phyloP scores from a whole-genome alignment of 2,329 filamentous ascomycete species.

The Fusarium sulawesiense region DNA sequence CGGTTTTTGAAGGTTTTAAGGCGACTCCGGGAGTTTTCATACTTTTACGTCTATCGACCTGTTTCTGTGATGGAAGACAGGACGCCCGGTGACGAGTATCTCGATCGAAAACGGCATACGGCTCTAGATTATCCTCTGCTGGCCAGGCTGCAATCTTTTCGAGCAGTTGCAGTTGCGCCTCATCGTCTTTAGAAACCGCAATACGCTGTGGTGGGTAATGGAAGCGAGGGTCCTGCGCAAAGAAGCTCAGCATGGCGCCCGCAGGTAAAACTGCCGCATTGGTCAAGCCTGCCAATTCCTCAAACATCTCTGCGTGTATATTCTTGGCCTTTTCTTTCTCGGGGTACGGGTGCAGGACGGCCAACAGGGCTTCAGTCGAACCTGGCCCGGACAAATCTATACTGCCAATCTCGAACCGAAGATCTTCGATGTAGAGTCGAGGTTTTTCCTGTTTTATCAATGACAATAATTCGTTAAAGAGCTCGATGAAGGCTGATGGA shows the following conservation, averaged over 20 bases:
- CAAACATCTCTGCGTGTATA: constrained; percentile 62
- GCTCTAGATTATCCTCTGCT: constrained; percentile 62
- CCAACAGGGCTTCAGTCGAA: constrained; percentile 80
- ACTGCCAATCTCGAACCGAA: constrained; percentile 74
- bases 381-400: constrained; percentile 73
- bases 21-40: constrained; percentile 70
- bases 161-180: constrained; percentile 59
- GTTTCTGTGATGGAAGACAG: constrained; percentile 78
- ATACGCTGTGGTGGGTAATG: constrained; percentile 76
- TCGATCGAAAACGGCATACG: constrained; percentile 74
- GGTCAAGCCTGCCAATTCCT: constrained; percentile 66
- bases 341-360: constrained; percentile 69
- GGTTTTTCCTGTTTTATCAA: constrained; percentile 71
- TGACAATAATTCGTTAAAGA: constrained; percentile 72
- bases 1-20: constrained; percentile 66
- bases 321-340: constrained; percentile 44
- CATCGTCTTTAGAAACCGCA: constrained; percentile 54
- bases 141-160: constrained; percentile 76
- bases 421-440: constrained; percentile 71
- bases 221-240: constrained; percentile 82
- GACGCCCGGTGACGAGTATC: constrained; percentile 72
- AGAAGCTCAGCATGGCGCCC: constrained; percentile 78
- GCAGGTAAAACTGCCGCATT: constrained; percentile 77
- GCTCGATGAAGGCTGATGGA: constrained; percentile 79
- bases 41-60: constrained; percentile 81